Conservation (phyloP, 139 green algal genomes). For the Chlamydomonas schloesseri region DNA sequence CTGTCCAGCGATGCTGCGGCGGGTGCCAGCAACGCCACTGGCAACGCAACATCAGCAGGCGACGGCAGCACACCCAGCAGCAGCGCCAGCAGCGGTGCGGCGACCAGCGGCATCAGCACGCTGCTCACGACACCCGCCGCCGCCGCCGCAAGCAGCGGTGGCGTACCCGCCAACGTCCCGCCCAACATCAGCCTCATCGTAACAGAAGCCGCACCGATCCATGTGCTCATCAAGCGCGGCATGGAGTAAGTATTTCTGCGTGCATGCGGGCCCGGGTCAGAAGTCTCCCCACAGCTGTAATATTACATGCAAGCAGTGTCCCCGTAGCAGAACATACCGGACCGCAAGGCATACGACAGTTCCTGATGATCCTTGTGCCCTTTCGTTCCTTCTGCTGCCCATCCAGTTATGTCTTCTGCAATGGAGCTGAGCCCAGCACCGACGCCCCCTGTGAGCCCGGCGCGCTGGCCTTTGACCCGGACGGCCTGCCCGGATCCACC, state of each 20-base stretch:
- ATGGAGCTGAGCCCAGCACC: background rate
- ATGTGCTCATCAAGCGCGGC: background rate
- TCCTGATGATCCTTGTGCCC: too few species aligned
- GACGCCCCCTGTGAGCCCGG: conserved; percentile 23
- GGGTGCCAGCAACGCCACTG: too few species aligned
- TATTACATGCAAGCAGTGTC: too few species aligned
- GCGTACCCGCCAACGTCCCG: background rate
- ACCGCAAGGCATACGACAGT: too few species aligned
- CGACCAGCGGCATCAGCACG: background rate
- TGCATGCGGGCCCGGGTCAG: too few species aligned
- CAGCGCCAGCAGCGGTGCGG: background rate
- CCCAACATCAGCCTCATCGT: background rate
- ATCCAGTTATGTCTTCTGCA: conserved; percentile 1
- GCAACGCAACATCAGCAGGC: too few species aligned
- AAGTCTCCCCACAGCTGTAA: too few species aligned
- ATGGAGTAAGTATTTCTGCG: background rate
- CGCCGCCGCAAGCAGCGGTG: too few species aligned
- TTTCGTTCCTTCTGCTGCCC: too few species aligned
- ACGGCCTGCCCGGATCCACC: background rate
- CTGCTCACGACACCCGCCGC: background rate
- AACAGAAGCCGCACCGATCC: background rate
- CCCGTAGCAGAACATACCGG: too few species aligned
- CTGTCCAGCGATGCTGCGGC: too few species aligned
- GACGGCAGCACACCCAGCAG: background rate
- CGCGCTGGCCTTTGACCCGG: conserved; percentile 11